Percentiles rank a stretch among this genome's conserved stretches.
These are phyloP conservation scores for Erodium chrysanthum DNA, from an alignment of 441 rosid genomes.

Conservation along the genomic window DNA sequence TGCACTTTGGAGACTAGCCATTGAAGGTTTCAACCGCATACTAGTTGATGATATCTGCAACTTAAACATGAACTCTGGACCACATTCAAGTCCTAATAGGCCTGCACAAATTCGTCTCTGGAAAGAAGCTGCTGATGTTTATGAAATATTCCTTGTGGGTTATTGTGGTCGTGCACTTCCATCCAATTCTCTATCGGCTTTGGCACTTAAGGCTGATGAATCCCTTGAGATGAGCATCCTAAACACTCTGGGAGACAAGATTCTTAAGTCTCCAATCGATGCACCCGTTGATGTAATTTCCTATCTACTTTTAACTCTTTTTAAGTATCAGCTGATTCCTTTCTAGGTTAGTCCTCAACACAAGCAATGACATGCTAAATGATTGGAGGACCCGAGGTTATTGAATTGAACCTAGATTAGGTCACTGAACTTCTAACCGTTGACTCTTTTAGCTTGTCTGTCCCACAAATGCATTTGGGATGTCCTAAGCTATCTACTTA, in stretches of 20 bases:
- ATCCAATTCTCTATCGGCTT: conserved; percentile 57
- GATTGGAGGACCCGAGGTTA: not conserved
- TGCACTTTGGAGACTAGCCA: conserved; percentile 86
- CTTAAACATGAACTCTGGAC: conserved; percentile 26
- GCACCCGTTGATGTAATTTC: conserved; percentile 68
- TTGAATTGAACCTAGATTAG: not conserved
- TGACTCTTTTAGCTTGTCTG: not conserved
- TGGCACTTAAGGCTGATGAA: conserved; percentile 54
- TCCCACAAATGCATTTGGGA: not conserved
- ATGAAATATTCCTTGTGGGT: conserved; percentile 87
- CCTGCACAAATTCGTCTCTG: conserved; percentile 66
- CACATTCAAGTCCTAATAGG: conserved; percentile 46
- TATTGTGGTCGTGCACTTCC: conserved; percentile 94
- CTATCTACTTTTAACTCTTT: conserved; percentile 6
- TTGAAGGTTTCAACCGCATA: conserved; percentile 77
- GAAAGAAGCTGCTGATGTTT: conserved; percentile 96
- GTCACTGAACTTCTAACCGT: not conserved
- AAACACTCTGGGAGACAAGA: conserved; percentile 63
- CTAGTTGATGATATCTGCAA: conserved; percentile 57
- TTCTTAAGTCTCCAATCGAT: conserved; percentile 68
- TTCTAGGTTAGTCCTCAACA: not conserved
- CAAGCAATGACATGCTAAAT: not conserved
- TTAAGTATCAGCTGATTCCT: not conserved
- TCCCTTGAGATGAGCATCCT: conserved; percentile 75
- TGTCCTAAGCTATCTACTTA: not conserved